Base-by-base conservation (phyloP, 805 yeast species). In the Saturnispora halmiae region DNA sequence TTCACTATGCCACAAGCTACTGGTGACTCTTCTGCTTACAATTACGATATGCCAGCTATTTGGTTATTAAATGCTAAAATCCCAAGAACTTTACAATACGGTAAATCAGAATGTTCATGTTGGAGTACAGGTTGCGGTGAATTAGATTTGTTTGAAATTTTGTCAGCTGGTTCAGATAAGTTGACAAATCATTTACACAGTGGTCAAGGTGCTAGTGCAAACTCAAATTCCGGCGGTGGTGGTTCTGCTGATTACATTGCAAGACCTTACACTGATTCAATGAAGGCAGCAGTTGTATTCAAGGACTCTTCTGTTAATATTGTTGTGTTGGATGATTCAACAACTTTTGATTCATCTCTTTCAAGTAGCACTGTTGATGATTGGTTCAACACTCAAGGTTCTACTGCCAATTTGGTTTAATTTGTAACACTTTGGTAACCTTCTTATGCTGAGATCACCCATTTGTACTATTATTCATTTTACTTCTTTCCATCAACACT, bases 51-150 rank as follows among this genome's bases (percentile, higher is more conserved):
- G 97, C 98, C 98, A 51, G 97, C 98, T 47, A 74, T 58, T 38
- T 81, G 88, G 88, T 64, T 81, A 45, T 64, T 81, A 53, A 80
- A 81, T 49, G 80, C 84, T 24, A 70, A 75, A 49, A 79, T 81
- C 44, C 81, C 98, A 66, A 85, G 98, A 73, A 88, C 96, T 51
- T 66, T 79, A 56, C 97, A 92, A 69, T 92, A 92, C 66, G 96
- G 96, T 62, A 68, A 69, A 46, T 60, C 79, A 20, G 60, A 73
- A 16, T 92, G 97, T 72, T 86, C 96, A 28, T 92, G 98, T 75
- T 92, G 98, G 98, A 55, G 74, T 40, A 73, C 94, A 41, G 97
- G 97, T 47, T 92, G 98, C 69, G 98, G 98, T 69, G 98, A 92
- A 72, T 71, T 92, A 55, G 98, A 92, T 66, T 70, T 87, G 55